phyloP scores from a whole-genome alignment of 768 basidiomycete species.

The Phlebiopsis flavidoalba region DNA sequence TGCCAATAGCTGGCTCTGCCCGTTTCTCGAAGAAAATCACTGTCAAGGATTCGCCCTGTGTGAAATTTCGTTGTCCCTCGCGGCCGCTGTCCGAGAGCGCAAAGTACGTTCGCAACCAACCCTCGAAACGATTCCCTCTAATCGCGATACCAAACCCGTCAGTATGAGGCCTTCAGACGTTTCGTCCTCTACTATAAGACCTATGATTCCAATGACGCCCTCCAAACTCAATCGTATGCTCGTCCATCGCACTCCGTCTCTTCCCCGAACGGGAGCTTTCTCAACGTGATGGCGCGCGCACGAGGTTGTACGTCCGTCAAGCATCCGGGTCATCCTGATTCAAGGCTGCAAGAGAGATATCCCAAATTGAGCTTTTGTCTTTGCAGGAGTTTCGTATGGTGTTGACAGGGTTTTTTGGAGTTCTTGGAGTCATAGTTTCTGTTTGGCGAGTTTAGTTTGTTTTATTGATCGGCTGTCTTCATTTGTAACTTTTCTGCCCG shows the following conservation, averaged over 20 bases:
- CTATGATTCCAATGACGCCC: not conserved
- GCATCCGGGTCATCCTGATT: not conserved
- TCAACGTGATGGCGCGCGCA: constrained; percentile 9
- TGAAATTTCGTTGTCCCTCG: constrained; percentile 12
- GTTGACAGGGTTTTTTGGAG: not conserved
- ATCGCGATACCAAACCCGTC: not conserved
- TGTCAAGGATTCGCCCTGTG: not conserved
- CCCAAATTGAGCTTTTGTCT: not conserved
- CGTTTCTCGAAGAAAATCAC: constrained; percentile 1
- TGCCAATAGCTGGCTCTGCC: constrained; percentile 10
- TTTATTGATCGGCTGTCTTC: not conserved
- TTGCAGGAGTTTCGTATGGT: not conserved
- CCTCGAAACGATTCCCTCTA: not conserved
- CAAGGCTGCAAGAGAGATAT: not conserved
- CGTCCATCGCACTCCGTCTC: not conserved
- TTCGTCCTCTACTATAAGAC: too few species aligned
- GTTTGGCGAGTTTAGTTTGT: not conserved
- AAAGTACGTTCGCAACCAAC: not conserved
- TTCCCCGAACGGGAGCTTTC: constrained; percentile 9
- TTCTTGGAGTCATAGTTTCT: too few species aligned
- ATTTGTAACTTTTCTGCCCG: not conserved
- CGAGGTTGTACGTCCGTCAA: not conserved
- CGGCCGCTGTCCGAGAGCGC: not conserved
- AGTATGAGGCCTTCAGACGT: not conserved
- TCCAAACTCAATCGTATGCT: not conserved